These are phyloP conservation scores for Marchantia paleacea DNA, from an alignment of 225 moss, liverwort and hornwort species.

Conservation along the genomic window DNA sequence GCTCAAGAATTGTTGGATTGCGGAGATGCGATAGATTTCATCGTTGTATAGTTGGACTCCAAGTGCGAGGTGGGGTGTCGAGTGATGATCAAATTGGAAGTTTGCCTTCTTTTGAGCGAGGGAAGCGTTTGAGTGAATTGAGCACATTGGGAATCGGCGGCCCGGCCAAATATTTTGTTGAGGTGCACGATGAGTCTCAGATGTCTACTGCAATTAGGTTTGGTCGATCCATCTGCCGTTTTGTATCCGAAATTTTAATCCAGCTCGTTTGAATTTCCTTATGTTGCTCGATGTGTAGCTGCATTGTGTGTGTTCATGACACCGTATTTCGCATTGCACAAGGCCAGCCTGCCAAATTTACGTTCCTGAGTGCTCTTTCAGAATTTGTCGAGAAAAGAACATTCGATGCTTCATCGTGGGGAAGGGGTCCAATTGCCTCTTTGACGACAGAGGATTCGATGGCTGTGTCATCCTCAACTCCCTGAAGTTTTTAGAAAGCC, in stretches of 20 bases:
- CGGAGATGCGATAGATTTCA: background rate
- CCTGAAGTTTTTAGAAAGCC: constrained; percentile 53
- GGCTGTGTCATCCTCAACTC: constrained; percentile 80
- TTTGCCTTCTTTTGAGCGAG: constrained; percentile 33
- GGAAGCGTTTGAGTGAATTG: constrained; percentile 74
- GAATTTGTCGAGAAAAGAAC: constrained; percentile 52
- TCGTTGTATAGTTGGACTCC: background rate
- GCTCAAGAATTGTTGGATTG: background rate
- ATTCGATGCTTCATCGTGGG: constrained; percentile 74
- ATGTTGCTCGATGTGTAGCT: background rate
- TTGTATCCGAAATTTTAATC: background rate
- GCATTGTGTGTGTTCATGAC: background rate
- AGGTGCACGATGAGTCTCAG: constrained; percentile 58
- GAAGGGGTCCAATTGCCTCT: constrained; percentile 95
- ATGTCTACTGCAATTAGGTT: constrained; percentile 77
- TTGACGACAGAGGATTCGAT: constrained; percentile 87
- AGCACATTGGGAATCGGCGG: constrained; percentile 88
- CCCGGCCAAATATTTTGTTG: constrained; percentile 80
- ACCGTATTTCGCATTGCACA: background rate
- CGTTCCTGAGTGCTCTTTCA: constrained; percentile 13
- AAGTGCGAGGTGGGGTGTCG: background rate
- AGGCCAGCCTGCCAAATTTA: background rate
- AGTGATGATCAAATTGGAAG: background rate
- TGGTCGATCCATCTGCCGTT: constrained; percentile 12
- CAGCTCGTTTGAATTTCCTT: too few species aligned